Evolutionary conservation across 805 yeast species (phyloP), one percentile per base, ranked within the genome.

Genomic region (Nakazawaea laoshanensis): DNA sequence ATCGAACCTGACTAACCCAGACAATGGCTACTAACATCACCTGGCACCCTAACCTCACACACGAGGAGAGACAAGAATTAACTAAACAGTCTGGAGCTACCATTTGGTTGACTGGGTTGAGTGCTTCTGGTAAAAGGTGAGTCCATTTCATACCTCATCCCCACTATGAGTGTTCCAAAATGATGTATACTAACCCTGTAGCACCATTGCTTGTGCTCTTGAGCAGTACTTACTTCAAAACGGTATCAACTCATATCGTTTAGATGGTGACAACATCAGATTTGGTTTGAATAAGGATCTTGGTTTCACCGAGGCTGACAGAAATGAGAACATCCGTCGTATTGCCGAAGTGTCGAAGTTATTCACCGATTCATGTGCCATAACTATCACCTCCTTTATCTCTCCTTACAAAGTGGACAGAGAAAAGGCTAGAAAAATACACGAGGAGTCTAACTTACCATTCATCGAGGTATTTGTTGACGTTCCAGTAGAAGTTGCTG

Each of bases 211-310:
- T 1, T 84, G 95, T 55, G 96, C 95, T 7, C 66, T 89, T 34
- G 97, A 89, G 59, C 92, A 84, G 60, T 64, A 73, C 31, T 62
- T 89, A 37, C 66, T 89, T 42, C 74, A 78, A 46, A 68, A 72
- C 44, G 78, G 80, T 19, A 58, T 81, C 43, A 70, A 74, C 42
- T 72, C 95, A 14, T 89, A 89, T 63, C 76, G 97, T 55, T 65
- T 89, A 43, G 97, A 89, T 53, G 97, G 88, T 48, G 97, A 89
- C 60, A 89, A 89, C 57, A 72, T 89, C 46, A 75, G 97, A 47
- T 89, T 89, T 52, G 97, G 97, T 2, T 67, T 89, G 50, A 89
- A 89, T 70, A 88, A 87, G 58, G 96, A 89, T 58, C 69, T 89
- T 45, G 97, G 96, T 0, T 89, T 89, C 63, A 70, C 84, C 34